Evolutionary conservation across 129 eudicot species (phyloP).

Genomic region (Logfia minima): DNA sequence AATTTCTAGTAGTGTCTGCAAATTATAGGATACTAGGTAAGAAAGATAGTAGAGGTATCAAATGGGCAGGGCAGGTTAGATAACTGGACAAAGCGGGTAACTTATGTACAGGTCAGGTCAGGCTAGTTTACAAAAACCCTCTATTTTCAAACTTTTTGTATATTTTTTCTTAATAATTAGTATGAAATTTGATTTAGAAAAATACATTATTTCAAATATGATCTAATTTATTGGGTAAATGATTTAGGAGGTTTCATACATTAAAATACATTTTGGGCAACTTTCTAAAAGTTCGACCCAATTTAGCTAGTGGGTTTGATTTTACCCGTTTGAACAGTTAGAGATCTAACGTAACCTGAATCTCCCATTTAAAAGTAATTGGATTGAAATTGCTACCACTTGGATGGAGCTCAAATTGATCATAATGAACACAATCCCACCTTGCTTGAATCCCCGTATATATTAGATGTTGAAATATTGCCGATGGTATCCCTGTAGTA

Average conservation of each 20-base stretch:
- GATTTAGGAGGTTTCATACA: background rate
- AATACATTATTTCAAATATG: background rate
- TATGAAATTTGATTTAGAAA: background rate
- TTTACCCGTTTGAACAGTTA: background rate
- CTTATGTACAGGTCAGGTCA: background rate
- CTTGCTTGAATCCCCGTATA: constrained; percentile 63
- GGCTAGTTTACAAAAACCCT: background rate
- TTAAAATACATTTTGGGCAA: background rate
- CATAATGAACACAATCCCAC: constrained; percentile 33
- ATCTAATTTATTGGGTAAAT: background rate
- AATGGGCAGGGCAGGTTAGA: background rate
- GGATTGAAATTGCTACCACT: background rate
- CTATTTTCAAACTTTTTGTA: background rate
- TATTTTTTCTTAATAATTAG: background rate
- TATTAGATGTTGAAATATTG: constrained; percentile 91
- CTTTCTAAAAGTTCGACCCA: background rate
- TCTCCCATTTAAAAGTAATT: background rate
- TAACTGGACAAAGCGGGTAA: background rate
- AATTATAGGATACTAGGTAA: constrained; percentile 23
- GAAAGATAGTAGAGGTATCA: background rate
- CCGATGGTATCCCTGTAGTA: constrained; percentile 96
- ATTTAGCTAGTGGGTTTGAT: background rate
- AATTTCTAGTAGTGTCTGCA: constrained; percentile 86
- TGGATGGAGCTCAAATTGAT: background rate
- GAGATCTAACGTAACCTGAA: background rate